Base-by-base conservation (phyloP, 169 alveolate species). In the Besnoitia besnoiti region DNA sequence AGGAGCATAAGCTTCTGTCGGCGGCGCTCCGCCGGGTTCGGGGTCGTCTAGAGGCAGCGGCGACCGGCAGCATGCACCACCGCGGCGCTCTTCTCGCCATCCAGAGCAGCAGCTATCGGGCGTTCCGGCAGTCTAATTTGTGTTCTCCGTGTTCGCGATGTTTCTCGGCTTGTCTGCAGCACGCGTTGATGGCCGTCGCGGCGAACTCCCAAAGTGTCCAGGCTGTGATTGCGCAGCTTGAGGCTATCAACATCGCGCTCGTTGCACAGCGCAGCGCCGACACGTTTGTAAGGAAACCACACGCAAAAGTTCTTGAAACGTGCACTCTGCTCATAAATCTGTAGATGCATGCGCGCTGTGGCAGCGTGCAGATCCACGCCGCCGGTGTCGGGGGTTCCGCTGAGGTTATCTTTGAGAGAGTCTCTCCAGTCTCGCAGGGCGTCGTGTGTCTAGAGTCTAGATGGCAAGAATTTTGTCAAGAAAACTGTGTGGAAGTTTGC, bases 211-310 rank as follows among this genome's bases (percentile, higher is more conserved):
- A 21, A 35, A 37, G 50, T 24, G 40, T 47, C 33, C 33, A 35
- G 44, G 47, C 30, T 2, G 73, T 61, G 87, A 61, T 49, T 30
- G 27, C 35, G 82, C 89, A 49, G 51, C 39, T 91, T 85, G 35
- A 55, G 85, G 49, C 39, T 50, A 73, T 27, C 8, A 79, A 85
- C 62, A 46, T 91, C 30, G 10, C 14, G 61, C 89, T 82, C 33
- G 88, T 91, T 14, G 94, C 94, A 19, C 94, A 91, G 77, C 49
- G 94, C 10, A 49, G 79, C 35, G 85, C 94, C 7, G 90, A 84
- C 75, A 55, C 94, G 19, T 91, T 79, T 42, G 94, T 91, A 79
- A 67, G 87, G 14, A 12, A 30, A 0, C 35, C 42, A 39, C n/a
- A n/a, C n/a, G n/a, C n/a, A n/a, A n/a, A 37, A 5, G 16, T 19